Evolutionary conservation across 148 eudicot species (phyloP).

Genomic region (Silene latifolia): DNA sequence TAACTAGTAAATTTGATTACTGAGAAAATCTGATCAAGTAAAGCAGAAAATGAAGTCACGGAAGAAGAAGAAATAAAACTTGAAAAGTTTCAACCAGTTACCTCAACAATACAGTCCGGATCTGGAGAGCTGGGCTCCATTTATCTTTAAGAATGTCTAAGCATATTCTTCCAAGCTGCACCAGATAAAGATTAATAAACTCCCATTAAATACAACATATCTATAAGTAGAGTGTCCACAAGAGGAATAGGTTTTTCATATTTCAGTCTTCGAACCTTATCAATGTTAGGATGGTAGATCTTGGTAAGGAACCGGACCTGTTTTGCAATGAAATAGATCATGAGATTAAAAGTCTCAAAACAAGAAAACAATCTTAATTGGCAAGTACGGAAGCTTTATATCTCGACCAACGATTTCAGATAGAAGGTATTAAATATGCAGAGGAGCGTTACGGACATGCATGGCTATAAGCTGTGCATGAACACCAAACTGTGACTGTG

Average conservation of each 20-base stretch:
- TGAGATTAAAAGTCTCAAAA: neutral
- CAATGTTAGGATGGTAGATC: slow-evolving; percentile 97
- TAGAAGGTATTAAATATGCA: neutral
- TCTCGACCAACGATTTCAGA: neutral
- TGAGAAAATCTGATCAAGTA: neutral
- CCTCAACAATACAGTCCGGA: slow-evolving; percentile 95
- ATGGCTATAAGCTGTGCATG: too few species aligned
- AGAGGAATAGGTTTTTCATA: neutral
- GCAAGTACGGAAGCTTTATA: neutral
- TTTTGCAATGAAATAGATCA: slow-evolving; percentile 9
- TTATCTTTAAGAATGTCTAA: slow-evolving; percentile 97
- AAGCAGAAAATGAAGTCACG: neutral
- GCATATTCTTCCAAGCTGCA: slow-evolving; percentile 98
- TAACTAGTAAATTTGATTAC: neutral
- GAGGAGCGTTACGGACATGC: too few species aligned
- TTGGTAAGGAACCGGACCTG: slow-evolving; percentile 98
- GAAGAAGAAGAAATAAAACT: neutral
- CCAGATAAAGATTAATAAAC: neutral
- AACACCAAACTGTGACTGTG: too few species aligned
- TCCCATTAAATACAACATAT: slow-evolving; percentile 1
- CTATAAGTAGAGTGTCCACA: neutral
- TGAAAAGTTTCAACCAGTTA: slow-evolving; percentile 10
- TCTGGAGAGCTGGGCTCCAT: slow-evolving; percentile 99
- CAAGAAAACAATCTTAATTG: neutral
- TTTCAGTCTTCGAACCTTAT: slow-evolving; percentile 66